Percentiles rank a stretch among this genome's conserved stretches.
Conservation (phyloP, 371 early-diverging fungal genomes). For the Lichtheimia ramosa region DNA sequence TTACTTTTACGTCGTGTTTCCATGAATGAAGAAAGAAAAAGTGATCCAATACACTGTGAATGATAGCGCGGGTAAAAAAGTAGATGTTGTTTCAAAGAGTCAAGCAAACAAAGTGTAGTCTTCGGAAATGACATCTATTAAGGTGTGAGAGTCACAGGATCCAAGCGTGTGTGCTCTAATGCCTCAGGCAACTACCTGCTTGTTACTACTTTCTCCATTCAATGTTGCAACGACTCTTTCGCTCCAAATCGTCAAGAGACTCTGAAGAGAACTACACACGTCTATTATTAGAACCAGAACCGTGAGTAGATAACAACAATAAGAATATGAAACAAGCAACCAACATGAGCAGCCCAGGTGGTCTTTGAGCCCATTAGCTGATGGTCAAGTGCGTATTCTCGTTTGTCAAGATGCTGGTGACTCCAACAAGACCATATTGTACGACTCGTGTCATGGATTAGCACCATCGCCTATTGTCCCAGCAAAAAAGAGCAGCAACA, state of each 20-base stretch:
- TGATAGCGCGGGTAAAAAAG: no score
- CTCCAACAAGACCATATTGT: constrained; percentile 41
- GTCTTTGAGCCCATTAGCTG: constrained; percentile 24
- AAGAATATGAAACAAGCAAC: no score
- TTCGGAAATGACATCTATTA: no score
- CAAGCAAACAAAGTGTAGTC: no score
- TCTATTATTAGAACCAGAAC: constrained; percentile 38
- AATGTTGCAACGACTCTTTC: constrained; percentile 48
- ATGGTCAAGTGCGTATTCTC: constrained; percentile 37
- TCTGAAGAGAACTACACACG: constrained; percentile 31
- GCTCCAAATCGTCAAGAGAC: constrained; percentile 37
- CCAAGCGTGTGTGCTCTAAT: no score
- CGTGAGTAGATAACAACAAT: constrained; percentile 23
- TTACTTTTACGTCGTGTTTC: constrained; percentile 7
- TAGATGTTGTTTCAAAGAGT: no score
- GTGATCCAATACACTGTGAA: no score
- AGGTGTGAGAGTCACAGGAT: no score
- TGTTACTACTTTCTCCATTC: neutral
- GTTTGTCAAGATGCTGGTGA: constrained; percentile 47
- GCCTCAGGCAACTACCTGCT: no score
- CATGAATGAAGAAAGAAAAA: neutral
- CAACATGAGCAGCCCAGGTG: constrained; percentile 23
- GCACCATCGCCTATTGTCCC: constrained; percentile 9
- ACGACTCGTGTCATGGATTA: constrained; percentile 34
- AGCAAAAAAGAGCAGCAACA: constrained; percentile 17